These are phyloP conservation scores for Aspergillus funiculosus DNA, from an alignment of 495 filamentous ascomycete genomes.

Conservation along the genomic window DNA sequence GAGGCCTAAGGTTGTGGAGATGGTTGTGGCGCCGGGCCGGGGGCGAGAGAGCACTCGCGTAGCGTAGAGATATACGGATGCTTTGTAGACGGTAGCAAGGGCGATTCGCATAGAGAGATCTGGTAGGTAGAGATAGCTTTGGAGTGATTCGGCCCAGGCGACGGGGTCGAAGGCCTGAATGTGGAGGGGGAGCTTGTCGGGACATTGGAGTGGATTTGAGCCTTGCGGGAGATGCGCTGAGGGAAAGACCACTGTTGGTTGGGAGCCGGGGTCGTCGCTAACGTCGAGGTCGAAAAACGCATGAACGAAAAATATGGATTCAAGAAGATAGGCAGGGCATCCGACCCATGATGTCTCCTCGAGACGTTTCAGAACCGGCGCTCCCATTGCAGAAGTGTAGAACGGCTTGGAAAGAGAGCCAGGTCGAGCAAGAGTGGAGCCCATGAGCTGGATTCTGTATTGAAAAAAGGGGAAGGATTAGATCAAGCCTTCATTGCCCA, in stretches of 20 bases:
- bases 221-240: slow-evolving; percentile 24
- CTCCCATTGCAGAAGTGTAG: slow-evolving; percentile 37
- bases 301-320: slow-evolving; percentile 45
- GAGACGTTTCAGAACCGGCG: slow-evolving; percentile 40
- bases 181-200: slow-evolving; percentile 33
- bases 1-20: slow-evolving; percentile 27
- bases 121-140: slow-evolving; percentile 32
- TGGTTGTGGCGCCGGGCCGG: slow-evolving; percentile 25
- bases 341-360: slow-evolving; percentile 46
- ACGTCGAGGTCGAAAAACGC: slow-evolving; percentile 36
- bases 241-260: slow-evolving; percentile 27
- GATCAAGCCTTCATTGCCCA: background rate
- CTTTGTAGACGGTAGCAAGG: slow-evolving; percentile 39
- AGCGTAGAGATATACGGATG: slow-evolving; percentile 43
- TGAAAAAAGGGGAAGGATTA: background rate
- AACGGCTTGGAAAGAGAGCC: slow-evolving; percentile 42
- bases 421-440: slow-evolving; percentile 42
- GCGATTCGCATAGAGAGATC: slow-evolving; percentile 38
- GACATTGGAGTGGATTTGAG: slow-evolving; percentile 30
- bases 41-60: slow-evolving; percentile 38
- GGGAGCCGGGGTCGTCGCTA: slow-evolving; percentile 21
- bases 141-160: slow-evolving; percentile 41
- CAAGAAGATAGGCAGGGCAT: slow-evolving; percentile 44
- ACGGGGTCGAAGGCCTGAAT: slow-evolving; percentile 42
- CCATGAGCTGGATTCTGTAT: slow-evolving; percentile 43